Evolutionary conservation across 78 protist species (phyloP).

Genomic region (Dictyostelium citrinum): DNA sequence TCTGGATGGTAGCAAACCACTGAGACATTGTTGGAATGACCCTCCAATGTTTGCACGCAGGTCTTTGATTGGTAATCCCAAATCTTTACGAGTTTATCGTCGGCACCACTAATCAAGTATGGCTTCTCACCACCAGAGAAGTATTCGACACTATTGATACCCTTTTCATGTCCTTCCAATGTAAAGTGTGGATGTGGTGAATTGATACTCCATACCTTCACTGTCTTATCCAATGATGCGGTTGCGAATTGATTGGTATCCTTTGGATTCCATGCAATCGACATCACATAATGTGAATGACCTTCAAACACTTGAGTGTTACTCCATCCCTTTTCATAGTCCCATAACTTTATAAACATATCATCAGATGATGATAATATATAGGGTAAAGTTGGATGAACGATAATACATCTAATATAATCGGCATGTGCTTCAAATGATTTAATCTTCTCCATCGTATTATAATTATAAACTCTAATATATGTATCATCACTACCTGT

Average conservation of each 20-base stretch:
- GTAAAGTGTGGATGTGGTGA: constrained; percentile 94
- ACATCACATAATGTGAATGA: constrained; percentile 98
- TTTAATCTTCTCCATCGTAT: constrained; percentile 97
- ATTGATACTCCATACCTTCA: constrained; percentile 96
- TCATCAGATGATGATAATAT: constrained; percentile 97
- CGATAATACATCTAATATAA: constrained; percentile 96
- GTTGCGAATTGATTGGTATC: constrained; percentile 98
- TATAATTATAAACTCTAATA: constrained; percentile 96
- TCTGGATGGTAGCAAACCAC: constrained; percentile 97
- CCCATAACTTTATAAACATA: constrained; percentile 97
- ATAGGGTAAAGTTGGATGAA: constrained; percentile 97
- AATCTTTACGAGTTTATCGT: constrained; percentile 81
- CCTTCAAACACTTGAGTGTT: constrained; percentile 94
- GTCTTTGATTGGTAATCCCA: constrained; percentile 98
- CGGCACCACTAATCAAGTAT: constrained; percentile 92
- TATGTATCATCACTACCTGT: constrained; percentile 95
- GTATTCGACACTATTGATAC: constrained; percentile 98
- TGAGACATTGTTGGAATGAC: constrained; percentile 94
- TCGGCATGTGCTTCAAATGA: constrained; percentile 97
- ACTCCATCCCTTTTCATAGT: constrained; percentile 97
- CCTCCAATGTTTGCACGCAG: constrained; percentile 95
- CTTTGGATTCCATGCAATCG: constrained; percentile 96
- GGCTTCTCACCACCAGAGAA: constrained; percentile 97
- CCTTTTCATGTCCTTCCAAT: constrained; percentile 98
- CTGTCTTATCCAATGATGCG: constrained; percentile 97